phyloP scores from a whole-genome alignment of 1,139 yeast species.

The Candida sp. region DNA sequence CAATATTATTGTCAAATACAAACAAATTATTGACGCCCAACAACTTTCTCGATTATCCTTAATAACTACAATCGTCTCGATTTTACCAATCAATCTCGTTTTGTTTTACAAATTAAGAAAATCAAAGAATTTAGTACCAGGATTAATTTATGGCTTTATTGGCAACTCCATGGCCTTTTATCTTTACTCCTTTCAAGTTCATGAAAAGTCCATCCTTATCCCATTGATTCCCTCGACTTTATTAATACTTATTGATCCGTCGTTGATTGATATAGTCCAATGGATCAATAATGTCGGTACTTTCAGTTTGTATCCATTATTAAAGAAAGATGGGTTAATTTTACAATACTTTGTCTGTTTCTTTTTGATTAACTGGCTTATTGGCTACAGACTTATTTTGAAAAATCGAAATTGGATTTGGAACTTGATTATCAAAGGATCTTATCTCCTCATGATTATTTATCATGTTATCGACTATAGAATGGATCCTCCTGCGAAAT shows the following conservation, averaged over 20 bases:
- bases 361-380: slow-evolving; percentile 77
- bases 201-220: slow-evolving; percentile 84
- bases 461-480: slow-evolving; percentile 56
- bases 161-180: slow-evolving; percentile 87
- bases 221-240: slow-evolving; percentile 86
- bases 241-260: slow-evolving; percentile 55
- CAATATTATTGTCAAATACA: slow-evolving; percentile 73
- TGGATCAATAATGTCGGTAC: slow-evolving; percentile 87
- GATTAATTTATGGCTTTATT: slow-evolving; percentile 65
- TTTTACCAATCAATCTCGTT: slow-evolving; percentile 61
- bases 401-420: slow-evolving; percentile 42
- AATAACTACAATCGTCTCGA: slow-evolving; percentile 58
- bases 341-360: slow-evolving; percentile 68
- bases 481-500: slow-evolving; percentile 50
- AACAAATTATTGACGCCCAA: slow-evolving; percentile 46
- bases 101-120: slow-evolving; percentile 47
- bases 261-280: slow-evolving; percentile 65
- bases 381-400: slow-evolving; percentile 48
- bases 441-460: slow-evolving; percentile 53
- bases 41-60: slow-evolving; percentile 66
- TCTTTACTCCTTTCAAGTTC: slow-evolving; percentile 92
- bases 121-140: slow-evolving; percentile 14
- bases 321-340: slow-evolving; percentile 68
- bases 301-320: slow-evolving; percentile 85
- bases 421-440: slow-evolving; percentile 51